Conservation (phyloP, 2,329 filamentous ascomycete species). For the Capronia americana region DNA sequence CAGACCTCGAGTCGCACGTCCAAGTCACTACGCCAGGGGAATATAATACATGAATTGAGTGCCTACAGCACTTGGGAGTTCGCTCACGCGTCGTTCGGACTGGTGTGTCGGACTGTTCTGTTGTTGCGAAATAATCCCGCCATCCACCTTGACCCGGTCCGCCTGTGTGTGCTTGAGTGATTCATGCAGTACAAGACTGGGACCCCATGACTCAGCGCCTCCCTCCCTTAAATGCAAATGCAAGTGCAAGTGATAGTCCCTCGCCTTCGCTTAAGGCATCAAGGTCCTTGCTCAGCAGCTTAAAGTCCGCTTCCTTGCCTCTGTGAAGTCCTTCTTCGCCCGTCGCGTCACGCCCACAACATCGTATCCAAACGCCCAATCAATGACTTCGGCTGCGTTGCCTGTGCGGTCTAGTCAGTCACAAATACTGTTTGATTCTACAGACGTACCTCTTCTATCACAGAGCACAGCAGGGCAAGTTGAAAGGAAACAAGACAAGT, state of each 20-base stretch:
- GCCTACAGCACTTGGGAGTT: not conserved
- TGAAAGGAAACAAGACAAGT: not conserved
- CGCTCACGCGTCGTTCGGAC: not conserved
- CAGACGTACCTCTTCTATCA: not conserved
- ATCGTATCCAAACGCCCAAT: slow-evolving; percentile 13
- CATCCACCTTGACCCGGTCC: no score
- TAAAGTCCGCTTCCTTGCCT: not conserved
- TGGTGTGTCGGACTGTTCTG: not conserved
- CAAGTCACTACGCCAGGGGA: not conserved
- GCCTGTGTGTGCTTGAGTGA: no score
- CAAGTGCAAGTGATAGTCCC: no score
- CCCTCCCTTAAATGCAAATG: no score
- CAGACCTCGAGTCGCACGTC: not conserved
- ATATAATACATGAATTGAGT: not conserved
- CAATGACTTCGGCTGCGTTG: not conserved
- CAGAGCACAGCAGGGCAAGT: not conserved
- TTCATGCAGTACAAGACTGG: no score
- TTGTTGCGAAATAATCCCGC: not conserved
- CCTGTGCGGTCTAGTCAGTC: not conserved
- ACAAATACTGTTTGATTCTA: no score
- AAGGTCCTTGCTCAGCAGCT: not conserved
- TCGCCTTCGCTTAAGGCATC: no score
- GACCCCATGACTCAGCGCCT: no score
- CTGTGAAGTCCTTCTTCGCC: not conserved
- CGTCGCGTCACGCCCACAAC: slow-evolving; percentile 1